Evolutionary conservation across 2,329 filamentous ascomycete genomes (phyloP), one percentile per base, ranked within the genome.

Genomic region (Clarireedia homoeocarpa): DNA sequence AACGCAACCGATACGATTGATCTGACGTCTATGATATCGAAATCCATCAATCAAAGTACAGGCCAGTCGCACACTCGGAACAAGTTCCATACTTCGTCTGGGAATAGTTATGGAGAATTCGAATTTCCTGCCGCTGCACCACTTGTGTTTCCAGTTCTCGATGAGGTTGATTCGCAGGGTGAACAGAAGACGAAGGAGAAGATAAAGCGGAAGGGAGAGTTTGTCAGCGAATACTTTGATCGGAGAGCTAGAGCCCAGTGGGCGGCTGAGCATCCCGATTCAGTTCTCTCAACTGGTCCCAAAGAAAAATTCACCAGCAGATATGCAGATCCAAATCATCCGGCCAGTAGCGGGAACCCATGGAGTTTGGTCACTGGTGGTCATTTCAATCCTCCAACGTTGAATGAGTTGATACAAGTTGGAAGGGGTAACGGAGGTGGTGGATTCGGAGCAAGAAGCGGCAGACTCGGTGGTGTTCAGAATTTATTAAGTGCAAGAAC

Each of bases 311-410:
- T 80, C 60, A 67, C 69, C 0, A 77, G 74, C 5, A 71, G 75
- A 24, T 78, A 75, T 61, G 72, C 73, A 10, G 77, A 82, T 59
- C 78, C 78, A 1, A 77, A 73, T 58, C 74, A 80, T 59, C 71
- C 76, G 0, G 75, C 74, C 30, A 77, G 74, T 61, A 76, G 71
- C 27, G 78, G 78, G 3, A 72, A 71, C 5, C 64, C 78, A 6
- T 61, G 78, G 6, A 69, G 72, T 0, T 63, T 80, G 3, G 58
- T 79, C 3, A 77, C 73, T 0, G 78, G 77, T 1, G 77, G 77
- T 0, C 63, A 66, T 5, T 48, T 76, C n/a, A 71, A 65, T 59
- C 67, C 38, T 17, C 40, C 42, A 17, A 39, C 30, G 5, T 34
- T 34, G 30, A 34, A 34, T 34, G 24, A 27, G 20, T 40, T 27